Evolutionary conservation across 257 asterid species (phyloP), one percentile per base, ranked within the genome.

Genomic region (Gynochthodes officinalis): DNA sequence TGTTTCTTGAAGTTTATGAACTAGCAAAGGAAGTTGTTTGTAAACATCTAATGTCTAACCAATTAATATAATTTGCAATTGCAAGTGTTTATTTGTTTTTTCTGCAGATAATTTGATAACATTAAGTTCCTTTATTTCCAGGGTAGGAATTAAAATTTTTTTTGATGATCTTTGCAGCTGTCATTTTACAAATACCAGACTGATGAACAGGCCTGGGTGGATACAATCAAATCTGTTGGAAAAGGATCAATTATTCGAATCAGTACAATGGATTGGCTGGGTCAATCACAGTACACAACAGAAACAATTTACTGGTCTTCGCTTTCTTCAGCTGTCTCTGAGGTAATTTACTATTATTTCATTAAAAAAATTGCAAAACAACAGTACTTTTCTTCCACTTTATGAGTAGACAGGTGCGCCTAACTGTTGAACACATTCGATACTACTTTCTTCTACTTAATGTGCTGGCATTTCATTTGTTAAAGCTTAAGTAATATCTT

Each of bases 181-280:
- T 82, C 82, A 64, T 91, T 88, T 74, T 88, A 80, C 9, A 87
- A 85, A 85, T 71, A 76, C 73, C 93, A 80, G 79, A 70, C 87
- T 49, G 97, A 92, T 64, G 96, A 92, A 82, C 97, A 92, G 74
- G 97, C 88, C 71, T 92, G 97, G 97, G 82, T 89, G 70, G 97
- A 85, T 63, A 89, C 97, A 2, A 84, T 92, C 42, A 89, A 89
- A 82, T 92, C 96, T 0, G 95, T 89, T 4, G 78, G 85, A 73
- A 67, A 72, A 0, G 87, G 93, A 37, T 89, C 68, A 62, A 86
- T 88, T 2, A 74, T 92, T 71, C 85, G 95, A 83, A 86, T 92
- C 67, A 89, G 84, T 73, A 89, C 96, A 53, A 89, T 92, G 97
- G 95, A 92, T 78, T 92, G 93, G 96, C 97, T 92, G 58, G 96